Evolutionary conservation across 1,284 basidiomycete species (phyloP), one percentile per base, ranked within the genome.

Genomic region (Sporisorium exsertum): DNA sequence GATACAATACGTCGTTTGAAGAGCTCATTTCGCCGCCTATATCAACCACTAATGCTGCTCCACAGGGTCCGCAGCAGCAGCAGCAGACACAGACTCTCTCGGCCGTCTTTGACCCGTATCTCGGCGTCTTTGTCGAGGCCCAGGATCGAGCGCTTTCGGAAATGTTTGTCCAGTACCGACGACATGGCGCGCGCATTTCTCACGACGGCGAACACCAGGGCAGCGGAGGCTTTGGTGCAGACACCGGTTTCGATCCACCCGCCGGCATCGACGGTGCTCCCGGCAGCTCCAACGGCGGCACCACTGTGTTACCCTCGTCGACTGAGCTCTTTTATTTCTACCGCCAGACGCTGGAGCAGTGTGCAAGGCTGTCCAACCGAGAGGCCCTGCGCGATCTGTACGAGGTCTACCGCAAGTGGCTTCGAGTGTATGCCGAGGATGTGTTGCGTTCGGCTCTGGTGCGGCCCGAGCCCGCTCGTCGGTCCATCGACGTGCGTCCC

Each of bases 261-360:
- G 0, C 51, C 12, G 56, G 55, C 33, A 37, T 67, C 83, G 90
- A 92, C 79, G 79, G 78, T 51, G 89, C 88, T 91, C 1, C 60
- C 16, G 42, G 59, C 33, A 40, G 56, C 37, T 43, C 63, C 26
- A 86, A 92, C 13, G 94, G 95, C 59, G 88, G 88, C 8, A 74
- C 68, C 49, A 88, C 90, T 1, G 93, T 99, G 0, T 88, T 98
- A 3, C 93, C 94, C 0, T 95, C 94, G 0, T 97, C 94, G 1
- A 98, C 95, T 0, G 95, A 99, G 82, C 87, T 99, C 40, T 99
- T 99, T 87, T 96, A 96, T 86, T 94, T 97, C 86, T 99, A 99
- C 84, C 93, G 92, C 0, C 94, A 97, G 84, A 95, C 92, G 47
- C 87, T 99, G 50, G 97, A 99, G 65, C 93, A 95, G 84, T 98